A percentile compares a stretch with the other conserved stretches of the same genome.
These are phyloP conservation scores for Rutstroemia sp. DNA, from an alignment of 2,329 filamentous ascomycete species.

Conservation along the genomic window DNA sequence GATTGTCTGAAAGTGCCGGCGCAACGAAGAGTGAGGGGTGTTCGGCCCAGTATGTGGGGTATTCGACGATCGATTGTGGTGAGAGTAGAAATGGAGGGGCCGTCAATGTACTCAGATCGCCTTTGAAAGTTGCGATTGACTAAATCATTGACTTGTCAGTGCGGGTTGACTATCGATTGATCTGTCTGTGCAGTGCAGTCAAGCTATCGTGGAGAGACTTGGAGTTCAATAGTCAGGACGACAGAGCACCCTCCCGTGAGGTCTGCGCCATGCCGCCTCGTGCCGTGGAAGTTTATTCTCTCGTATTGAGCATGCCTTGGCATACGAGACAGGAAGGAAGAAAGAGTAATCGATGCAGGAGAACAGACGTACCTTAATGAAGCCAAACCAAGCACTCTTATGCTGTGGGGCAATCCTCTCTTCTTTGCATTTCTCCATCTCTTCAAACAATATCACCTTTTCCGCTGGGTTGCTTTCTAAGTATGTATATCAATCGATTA, in stretches of 20 bases:
- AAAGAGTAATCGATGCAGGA: not conserved
- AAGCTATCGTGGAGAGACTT: not conserved
- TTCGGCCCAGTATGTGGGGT: conserved; percentile 75
- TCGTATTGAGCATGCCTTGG: not conserved
- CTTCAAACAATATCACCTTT: not conserved
- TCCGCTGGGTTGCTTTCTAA: not conserved
- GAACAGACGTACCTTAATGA: conserved; percentile 23
- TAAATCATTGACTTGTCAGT: not conserved
- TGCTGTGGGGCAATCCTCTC: conserved; percentile 21
- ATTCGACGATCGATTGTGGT: conserved; percentile 70
- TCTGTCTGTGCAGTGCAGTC: not conserved
- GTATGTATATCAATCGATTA: not conserved
- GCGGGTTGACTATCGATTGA: not conserved
- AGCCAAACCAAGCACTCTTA: conserved; percentile 26
- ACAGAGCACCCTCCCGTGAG: not conserved
- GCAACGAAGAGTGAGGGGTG: conserved; percentile 73
- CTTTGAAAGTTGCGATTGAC: conserved; percentile 77
- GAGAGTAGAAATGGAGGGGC: conserved; percentile 81
- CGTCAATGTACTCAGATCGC: conserved; percentile 71
- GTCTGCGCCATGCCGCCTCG: not conserved
- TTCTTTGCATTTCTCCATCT: conserved; percentile 5
- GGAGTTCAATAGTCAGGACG: no score
- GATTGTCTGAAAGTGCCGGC: conserved; percentile 69
- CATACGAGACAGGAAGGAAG: not conserved
- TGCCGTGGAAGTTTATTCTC: not conserved